These are phyloP conservation scores for Cerrena zonata DNA, from an alignment of 1,284 basidiomycete genomes.

Conservation along the genomic window DNA sequence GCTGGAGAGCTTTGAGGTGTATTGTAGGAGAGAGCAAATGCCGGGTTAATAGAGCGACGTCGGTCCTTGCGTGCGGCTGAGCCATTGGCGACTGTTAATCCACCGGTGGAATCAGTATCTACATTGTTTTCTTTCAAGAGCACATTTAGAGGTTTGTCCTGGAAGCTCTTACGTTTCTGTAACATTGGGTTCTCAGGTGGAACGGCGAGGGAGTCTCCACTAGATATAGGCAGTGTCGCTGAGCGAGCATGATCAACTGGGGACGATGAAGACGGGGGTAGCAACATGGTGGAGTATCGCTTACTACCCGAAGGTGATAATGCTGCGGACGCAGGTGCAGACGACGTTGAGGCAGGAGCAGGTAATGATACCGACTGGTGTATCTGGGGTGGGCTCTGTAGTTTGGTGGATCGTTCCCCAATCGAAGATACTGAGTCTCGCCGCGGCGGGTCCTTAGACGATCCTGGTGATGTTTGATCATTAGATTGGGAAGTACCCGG, in stretches of 20 bases:
- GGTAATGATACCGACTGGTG: conserved; percentile 6
- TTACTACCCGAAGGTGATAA: not conserved
- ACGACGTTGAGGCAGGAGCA: not conserved
- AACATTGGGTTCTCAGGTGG: conserved; percentile 21
- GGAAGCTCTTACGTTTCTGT: conserved; percentile 51
- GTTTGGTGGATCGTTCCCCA: not conserved
- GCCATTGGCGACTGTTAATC: conserved; percentile 18
- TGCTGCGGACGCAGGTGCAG: not conserved
- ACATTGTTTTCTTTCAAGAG: conserved; percentile 29
- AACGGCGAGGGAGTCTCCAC: conserved; percentile 20
- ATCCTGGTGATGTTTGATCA: not conserved
- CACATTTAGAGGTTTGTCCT: conserved; percentile 49
- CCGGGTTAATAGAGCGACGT: conserved; percentile 41
- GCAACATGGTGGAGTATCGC: conserved; percentile 2
- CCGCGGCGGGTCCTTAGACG: not conserved
- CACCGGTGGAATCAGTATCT: conserved; percentile 4
- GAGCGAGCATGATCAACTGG: conserved; percentile 22
- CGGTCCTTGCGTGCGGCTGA: conserved; percentile 30
- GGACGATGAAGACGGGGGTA: conserved; percentile 18
- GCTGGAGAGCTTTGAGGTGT: conserved; percentile 19
- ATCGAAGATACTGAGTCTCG: conserved; percentile 5
- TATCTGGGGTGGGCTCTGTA: conserved; percentile 2
- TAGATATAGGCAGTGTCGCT: conserved; percentile 14
- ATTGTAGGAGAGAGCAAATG: conserved; percentile 25
- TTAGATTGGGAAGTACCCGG: not conserved